Evolutionary conservation across 331 rosid genomes (phyloP).

Genomic region (Stylosanthes scabra): DNA sequence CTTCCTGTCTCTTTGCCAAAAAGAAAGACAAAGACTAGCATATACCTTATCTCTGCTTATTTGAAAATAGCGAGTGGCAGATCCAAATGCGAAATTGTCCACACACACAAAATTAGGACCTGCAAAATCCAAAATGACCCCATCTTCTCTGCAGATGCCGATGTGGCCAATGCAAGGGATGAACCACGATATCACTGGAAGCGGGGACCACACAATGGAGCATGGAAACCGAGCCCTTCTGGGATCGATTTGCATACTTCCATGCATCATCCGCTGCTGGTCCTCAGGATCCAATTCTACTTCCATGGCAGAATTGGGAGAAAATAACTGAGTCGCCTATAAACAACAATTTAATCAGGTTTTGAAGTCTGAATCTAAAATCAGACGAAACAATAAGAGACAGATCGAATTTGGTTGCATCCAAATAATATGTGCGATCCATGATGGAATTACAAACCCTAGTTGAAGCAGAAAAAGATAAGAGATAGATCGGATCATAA

Average conservation of each 20-base stretch:
- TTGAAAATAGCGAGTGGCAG: constrained; percentile 81
- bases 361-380: neutral
- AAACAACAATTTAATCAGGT: constrained; percentile 10
- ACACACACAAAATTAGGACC: constrained; percentile 94
- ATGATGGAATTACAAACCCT: constrained; percentile 35
- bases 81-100: constrained; percentile 87
- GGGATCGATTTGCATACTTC: constrained; percentile 74
- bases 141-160: constrained; percentile 97
- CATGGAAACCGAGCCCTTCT: constrained; percentile 82
- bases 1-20: neutral
- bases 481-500: constrained; percentile 23
- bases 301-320: constrained; percentile 61
- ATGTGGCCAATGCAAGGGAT: constrained; percentile 94
- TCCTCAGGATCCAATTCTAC: constrained; percentile 56
- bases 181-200: constrained; percentile 94
- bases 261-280: constrained; percentile 53
- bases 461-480: constrained; percentile 14
- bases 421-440: too few relatives aligned
- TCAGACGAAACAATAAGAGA: neutral
- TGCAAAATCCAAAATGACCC: constrained; percentile 95
- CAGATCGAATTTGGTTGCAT: neutral
- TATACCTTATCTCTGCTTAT: constrained; percentile 75
- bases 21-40: neutral
- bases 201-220: constrained; percentile 97
- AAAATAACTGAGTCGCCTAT: constrained; percentile 36